Percentiles rank a stretch among this genome's conserved stretches.
These are phyloP conservation scores for Melampsora americana DNA, from an alignment of 1,284 basidiomycete genomes.

Conservation along the genomic window DNA sequence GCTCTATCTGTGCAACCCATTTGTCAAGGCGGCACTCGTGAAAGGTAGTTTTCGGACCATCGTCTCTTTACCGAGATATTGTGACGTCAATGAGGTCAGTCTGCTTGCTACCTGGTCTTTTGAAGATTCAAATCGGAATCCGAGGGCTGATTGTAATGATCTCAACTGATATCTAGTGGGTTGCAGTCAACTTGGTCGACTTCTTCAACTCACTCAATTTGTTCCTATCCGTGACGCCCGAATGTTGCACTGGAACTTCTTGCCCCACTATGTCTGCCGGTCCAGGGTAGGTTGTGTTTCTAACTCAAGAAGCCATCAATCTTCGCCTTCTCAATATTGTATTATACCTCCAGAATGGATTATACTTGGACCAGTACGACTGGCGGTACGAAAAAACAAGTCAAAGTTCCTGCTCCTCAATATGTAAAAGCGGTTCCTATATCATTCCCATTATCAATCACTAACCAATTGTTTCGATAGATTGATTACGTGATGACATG, in stretches of 20 bases:
- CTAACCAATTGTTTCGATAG: background rate
- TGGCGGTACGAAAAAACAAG: constrained; percentile 72
- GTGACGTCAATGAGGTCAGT: constrained; percentile 49
- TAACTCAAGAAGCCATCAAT: background rate
- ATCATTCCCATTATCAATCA: background rate
- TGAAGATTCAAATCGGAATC: too few species aligned
- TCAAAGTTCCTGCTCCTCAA: constrained; percentile 88
- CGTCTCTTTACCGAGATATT: constrained; percentile 86
- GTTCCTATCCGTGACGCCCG: constrained; percentile 92
- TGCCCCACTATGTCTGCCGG: constrained; percentile 95
- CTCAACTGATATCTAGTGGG: constrained; percentile 62
- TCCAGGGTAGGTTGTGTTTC: constrained; percentile 63
- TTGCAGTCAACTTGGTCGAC: constrained; percentile 74
- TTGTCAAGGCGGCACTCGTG: constrained; percentile 92
- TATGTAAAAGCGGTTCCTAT: constrained; percentile 59
- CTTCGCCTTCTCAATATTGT: constrained; percentile 1
- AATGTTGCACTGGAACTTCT: constrained; percentile 83
- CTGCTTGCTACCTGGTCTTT: too few species aligned
- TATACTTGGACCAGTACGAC: constrained; percentile 95
- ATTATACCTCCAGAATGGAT: constrained; percentile 65
- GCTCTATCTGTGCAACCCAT: constrained; percentile 86
- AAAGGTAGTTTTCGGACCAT: constrained; percentile 99
- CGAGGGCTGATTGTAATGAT: too few species aligned
- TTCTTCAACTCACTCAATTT: constrained; percentile 89
- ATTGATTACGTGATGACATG: constrained; percentile 99